Percentiles rank a stretch among this genome's conserved stretches.
phyloP scores from a whole-genome alignment of 306 rosid genomes.

The Fragaria nilgerrensis region DNA sequence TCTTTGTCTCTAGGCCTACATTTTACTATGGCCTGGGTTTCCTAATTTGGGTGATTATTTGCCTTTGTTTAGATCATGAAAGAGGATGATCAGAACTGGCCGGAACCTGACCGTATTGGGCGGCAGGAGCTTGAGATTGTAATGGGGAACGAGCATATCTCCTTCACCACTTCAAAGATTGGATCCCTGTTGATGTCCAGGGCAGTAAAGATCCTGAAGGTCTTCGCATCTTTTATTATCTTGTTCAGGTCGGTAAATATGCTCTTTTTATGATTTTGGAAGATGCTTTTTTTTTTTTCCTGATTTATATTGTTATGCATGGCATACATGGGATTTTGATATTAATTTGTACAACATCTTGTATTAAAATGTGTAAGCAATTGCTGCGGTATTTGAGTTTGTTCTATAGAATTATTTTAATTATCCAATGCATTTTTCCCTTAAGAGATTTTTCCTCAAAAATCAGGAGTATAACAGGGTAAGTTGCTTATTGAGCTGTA shows the following conservation, averaged over 20 bases:
- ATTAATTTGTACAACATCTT: neutral
- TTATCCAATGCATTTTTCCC: neutral
- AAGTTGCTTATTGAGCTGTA: neutral
- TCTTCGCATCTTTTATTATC: slow-evolving; percentile 97
- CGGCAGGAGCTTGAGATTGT: slow-evolving; percentile 98
- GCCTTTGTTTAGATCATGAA: slow-evolving; percentile 64
- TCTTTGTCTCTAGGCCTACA: neutral
- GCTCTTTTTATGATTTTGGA: neutral
- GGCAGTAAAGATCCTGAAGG: slow-evolving; percentile 98
- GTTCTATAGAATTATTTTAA: neutral
- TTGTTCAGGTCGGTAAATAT: slow-evolving; percentile 71
- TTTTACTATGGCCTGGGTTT: neutral
- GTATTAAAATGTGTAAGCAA: neutral
- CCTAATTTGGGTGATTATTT: slow-evolving; percentile 5
- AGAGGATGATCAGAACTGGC: slow-evolving; percentile 98
- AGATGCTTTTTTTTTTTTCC: neutral
- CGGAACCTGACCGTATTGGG: slow-evolving; percentile 94
- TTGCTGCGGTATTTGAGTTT: neutral
- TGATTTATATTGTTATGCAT: neutral
- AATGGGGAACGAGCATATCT: slow-evolving; percentile 96
- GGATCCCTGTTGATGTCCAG: slow-evolving; percentile 98
- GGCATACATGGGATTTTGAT: neutral
- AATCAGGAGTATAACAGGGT: neutral
- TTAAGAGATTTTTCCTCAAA: neutral
- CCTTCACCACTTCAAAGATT: slow-evolving; percentile 94